Base-by-base conservation (phyloP, 164 flowering plant genomes). In the Tetracentron sinense region DNA sequence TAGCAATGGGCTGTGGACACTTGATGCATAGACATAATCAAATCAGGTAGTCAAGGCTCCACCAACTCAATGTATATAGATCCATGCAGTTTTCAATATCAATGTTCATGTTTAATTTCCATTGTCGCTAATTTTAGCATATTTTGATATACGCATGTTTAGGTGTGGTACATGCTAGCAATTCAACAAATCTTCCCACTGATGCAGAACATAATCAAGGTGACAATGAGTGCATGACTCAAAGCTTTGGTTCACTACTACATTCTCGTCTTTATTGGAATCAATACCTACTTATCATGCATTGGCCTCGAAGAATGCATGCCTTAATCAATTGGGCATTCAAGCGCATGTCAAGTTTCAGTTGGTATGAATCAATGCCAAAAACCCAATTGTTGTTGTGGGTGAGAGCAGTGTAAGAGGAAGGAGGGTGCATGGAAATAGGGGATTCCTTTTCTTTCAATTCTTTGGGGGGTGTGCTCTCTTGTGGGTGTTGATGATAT, bases 201-300 rank as follows among this genome's bases (percentile, higher is more conserved):
- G 76, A 73, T 64, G 75, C 56, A 31, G 69, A 35, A 67, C 79
- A 70, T 58, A 79, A 68, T 53, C 67, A 69, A 56, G 72, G 55
- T 21, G 70, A 68, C 29, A 56, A 66, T 27, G 64, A 54, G n/a
- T 77, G 42, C n/a, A n/a, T 16, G 14, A 10, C 52, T 44, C 71
- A 35, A 75, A 68, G 15, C 70, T 81, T 44, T 72, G 83, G 87
- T 66, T 86, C 51, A 74, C 85, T 25, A 83, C 96, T 68, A 68
- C 84, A 6, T 28, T 95, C 12, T 84, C 88, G 83, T 15, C 77
- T n/a, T 79, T 88, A 72, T 80, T 95, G 72, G 99, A 87, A 48
- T 85, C 97, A 27, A 82, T 95, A 60, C 99, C 99, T 1, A 73
- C 94, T 21, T 76, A 78, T 64, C 96, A 96, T 62, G 99, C 99